Conservation (phyloP, 1,139 yeast genomes). For the Magnusiomyces fungicola region DNA sequence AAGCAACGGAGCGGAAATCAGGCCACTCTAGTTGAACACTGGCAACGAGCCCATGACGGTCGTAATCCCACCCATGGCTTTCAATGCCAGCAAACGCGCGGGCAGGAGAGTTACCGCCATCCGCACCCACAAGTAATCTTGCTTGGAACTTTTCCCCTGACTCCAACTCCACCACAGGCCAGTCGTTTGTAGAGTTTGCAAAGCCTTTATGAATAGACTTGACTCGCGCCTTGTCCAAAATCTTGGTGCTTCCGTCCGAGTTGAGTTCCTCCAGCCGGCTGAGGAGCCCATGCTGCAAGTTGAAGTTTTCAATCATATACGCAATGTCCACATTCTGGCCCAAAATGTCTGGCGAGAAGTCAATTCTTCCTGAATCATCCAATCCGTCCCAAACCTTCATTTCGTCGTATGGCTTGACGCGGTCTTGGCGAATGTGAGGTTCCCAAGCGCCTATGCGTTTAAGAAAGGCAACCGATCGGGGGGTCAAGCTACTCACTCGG, state of each 20-base stretch:
- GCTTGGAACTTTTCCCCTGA: slow-evolving; percentile 61
- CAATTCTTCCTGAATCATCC: slow-evolving; percentile 52
- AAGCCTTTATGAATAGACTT: slow-evolving; percentile 25
- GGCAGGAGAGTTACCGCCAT: slow-evolving; percentile 93
- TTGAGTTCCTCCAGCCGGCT: slow-evolving; percentile 48
- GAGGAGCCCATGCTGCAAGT: slow-evolving; percentile 67
- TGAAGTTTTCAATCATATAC: slow-evolving; percentile 83
- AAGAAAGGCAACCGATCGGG: slow-evolving; percentile 63
- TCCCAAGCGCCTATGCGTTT: slow-evolving; percentile 71
- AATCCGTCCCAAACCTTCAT: slow-evolving; percentile 85
- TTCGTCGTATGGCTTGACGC: slow-evolving; percentile 74
- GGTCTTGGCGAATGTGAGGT: slow-evolving; percentile 52
- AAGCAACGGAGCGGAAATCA: slow-evolving; percentile 66
- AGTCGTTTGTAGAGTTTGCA: slow-evolving; percentile 43
- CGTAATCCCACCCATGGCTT: slow-evolving; percentile 88
- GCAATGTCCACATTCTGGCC: slow-evolving; percentile 42
- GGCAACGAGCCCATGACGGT: slow-evolving; percentile 86
- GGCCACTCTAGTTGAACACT: slow-evolving; percentile 69
- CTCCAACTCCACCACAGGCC: slow-evolving; percentile 73
- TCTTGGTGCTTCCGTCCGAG: slow-evolving; percentile 31
- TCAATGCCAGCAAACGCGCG: slow-evolving; percentile 73
- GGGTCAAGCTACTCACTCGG: slow-evolving; percentile 80
- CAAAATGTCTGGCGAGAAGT: slow-evolving; percentile 36
- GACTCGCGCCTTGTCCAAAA: slow-evolving; percentile 63
- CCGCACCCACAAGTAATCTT: slow-evolving; percentile 84